phyloP scores from a whole-genome alignment of 2,329 filamentous ascomycete genomes.

The Clonostachys sp. region DNA sequence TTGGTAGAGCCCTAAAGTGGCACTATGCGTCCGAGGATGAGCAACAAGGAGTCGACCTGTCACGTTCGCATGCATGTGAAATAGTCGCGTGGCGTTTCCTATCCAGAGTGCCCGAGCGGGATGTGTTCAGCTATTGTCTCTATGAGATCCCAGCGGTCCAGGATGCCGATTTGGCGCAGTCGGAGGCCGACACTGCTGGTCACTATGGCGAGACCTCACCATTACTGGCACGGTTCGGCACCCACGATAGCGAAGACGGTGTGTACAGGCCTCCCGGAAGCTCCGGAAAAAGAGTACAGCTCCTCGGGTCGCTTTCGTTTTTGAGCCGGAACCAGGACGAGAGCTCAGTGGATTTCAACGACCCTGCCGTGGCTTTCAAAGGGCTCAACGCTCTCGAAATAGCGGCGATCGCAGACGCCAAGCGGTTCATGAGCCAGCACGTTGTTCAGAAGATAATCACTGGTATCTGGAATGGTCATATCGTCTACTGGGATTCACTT shows the following conservation, averaged over 20 bases:
- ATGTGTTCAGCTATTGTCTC: slow-evolving; percentile 70
- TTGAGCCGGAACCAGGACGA: slow-evolving; percentile 37
- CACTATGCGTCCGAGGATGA: slow-evolving; percentile 64
- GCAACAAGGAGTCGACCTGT: slow-evolving; percentile 60
- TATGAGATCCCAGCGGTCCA: slow-evolving; percentile 58
- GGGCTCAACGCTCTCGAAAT: slow-evolving; percentile 85
- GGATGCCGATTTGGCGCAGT: slow-evolving; percentile 1
- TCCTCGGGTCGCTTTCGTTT: slow-evolving; percentile 50
- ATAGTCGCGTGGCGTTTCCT: slow-evolving; percentile 79
- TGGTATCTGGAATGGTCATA: slow-evolving; percentile 81
- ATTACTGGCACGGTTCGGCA: no score
- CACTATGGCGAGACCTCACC: no score
- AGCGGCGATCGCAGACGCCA: slow-evolving; percentile 74
- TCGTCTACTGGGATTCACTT: slow-evolving; percentile 83
- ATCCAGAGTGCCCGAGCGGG: slow-evolving; percentile 64
- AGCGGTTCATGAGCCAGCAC: slow-evolving; percentile 77
- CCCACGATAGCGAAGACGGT: no score
- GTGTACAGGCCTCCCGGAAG: slow-evolving; percentile 24
- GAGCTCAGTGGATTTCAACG: slow-evolving; percentile 40
- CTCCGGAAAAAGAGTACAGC: slow-evolving; percentile 37
- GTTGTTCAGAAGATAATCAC: slow-evolving; percentile 80
- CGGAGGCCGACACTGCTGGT: no score
- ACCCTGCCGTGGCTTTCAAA: slow-evolving; percentile 67
- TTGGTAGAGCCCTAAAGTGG: slow-evolving; percentile 63
- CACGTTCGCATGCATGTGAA: slow-evolving; percentile 71